A percentile compares a stretch with the other conserved stretches of the same genome.
Conservation (phyloP, 2,329 filamentous ascomycete species). For the Phialemoniopsis sp. region DNA sequence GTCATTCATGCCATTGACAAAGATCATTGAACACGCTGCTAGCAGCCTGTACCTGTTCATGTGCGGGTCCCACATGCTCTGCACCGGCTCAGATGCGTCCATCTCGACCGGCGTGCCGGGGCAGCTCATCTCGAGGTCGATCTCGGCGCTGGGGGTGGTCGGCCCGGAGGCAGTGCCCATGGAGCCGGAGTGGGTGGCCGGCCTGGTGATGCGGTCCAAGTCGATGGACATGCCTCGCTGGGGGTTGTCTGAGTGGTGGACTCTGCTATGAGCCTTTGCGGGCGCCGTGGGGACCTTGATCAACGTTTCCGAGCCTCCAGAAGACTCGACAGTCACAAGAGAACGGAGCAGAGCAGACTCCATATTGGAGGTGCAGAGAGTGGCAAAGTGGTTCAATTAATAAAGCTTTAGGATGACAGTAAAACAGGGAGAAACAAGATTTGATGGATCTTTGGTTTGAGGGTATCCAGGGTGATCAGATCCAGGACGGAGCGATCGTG, state of each 20-base stretch:
- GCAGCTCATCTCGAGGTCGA: constrained; percentile 48
- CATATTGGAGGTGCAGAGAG: constrained; percentile 1
- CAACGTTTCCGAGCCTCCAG: constrained; percentile 6
- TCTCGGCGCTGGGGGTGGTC: constrained; percentile 9
- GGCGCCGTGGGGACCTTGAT: constrained; percentile 23
- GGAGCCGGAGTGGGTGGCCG: not conserved
- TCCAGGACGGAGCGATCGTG: no score
- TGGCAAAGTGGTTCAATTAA: no score
- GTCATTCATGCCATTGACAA: constrained; percentile 71
- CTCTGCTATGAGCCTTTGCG: constrained; percentile 28
- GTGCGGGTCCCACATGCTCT: constrained; percentile 54
- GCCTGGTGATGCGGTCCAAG: constrained; percentile 12
- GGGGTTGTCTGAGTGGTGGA: constrained; percentile 28
- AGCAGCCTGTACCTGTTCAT: constrained; percentile 70
- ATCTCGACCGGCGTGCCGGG: constrained; percentile 36
- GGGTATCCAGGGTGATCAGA: no score
- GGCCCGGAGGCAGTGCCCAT: constrained; percentile 1
- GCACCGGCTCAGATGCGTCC: constrained; percentile 41
- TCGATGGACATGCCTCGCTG: constrained; percentile 22
- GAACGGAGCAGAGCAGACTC: constrained; percentile 24
- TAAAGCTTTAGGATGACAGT: no score
- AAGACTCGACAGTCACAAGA: constrained; percentile 25
- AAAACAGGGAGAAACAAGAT: no score
- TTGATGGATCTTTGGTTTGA: no score
- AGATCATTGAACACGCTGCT: constrained; percentile 59